Conservation (phyloP, 805 yeast species). For the Wickerhamomyces xylosicus region DNA sequence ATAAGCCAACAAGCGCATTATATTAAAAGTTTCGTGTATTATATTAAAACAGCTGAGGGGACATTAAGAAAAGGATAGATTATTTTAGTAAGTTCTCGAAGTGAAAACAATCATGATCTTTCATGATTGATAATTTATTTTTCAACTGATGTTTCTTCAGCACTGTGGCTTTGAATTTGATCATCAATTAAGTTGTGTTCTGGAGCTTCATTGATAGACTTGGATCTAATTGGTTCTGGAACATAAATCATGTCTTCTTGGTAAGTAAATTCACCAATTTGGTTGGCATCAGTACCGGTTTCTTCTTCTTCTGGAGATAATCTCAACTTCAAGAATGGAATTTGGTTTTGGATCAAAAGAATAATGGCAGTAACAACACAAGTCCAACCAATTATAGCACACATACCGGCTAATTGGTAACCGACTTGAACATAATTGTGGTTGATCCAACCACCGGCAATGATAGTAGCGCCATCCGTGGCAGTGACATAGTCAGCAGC, state of each 20-base stretch:
- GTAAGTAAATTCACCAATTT: conserved; percentile 84
- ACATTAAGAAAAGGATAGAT: too few species aligned
- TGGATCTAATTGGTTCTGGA: conserved; percentile 71
- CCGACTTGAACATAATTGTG: conserved; percentile 78
- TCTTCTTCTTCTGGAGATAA: conserved; percentile 81
- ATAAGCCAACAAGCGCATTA: too few species aligned
- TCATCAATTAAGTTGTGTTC: conserved; percentile 24
- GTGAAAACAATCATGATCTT: background rate
- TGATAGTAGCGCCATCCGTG: conserved; percentile 58
- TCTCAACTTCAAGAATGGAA: conserved; percentile 78
- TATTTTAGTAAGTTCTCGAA: too few species aligned
- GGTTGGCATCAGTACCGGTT: conserved; percentile 78
- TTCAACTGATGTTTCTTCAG: conserved; percentile 8
- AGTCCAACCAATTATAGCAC: conserved; percentile 67
- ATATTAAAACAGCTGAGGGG: too few species aligned
- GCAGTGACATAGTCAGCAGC: conserved; percentile 88
- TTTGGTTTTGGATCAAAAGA: conserved; percentile 53
- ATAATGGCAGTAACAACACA: conserved; percentile 63
- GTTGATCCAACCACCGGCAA: conserved; percentile 83
- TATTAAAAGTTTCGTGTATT: too few species aligned
- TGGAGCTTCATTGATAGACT: conserved; percentile 15
- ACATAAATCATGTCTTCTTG: conserved; percentile 55
- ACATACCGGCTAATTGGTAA: conserved; percentile 74
- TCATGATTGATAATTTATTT: conserved; percentile 6
- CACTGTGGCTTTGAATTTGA: conserved; percentile 20